phyloP scores from a whole-genome alignment of 257 asterid species.

The Henckelia pumila region DNA sequence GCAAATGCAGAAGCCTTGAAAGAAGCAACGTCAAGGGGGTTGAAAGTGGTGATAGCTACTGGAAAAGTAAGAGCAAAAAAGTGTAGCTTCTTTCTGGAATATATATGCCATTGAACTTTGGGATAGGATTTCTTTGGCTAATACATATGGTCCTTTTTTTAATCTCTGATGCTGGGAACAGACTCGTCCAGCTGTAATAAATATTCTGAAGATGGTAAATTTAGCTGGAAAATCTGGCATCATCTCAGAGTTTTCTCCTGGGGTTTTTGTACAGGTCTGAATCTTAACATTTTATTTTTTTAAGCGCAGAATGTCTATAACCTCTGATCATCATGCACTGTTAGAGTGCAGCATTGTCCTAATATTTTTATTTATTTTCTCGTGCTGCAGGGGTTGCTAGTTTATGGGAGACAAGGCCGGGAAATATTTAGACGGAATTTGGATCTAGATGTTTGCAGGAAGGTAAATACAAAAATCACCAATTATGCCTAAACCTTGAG shows the following conservation, averaged over 20 bases:
- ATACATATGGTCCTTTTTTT: slow-evolving; percentile 20
- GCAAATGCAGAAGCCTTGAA: slow-evolving; percentile 76
- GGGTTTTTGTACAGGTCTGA: slow-evolving; percentile 88
- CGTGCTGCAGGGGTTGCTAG: slow-evolving; percentile 82
- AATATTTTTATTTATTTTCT: slow-evolving; percentile 15
- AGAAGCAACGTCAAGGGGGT: slow-evolving; percentile 91
- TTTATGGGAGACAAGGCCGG: slow-evolving; percentile 88
- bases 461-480: slow-evolving; percentile 43
- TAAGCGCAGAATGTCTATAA: slow-evolving; percentile 9
- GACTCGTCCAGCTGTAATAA: slow-evolving; percentile 88
- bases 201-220: slow-evolving; percentile 61
- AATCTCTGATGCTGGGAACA: slow-evolving; percentile 36
- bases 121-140: slow-evolving; percentile 23
- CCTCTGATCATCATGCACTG: neutral
- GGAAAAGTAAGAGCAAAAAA: slow-evolving; percentile 71
- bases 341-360: slow-evolving; percentile 14
- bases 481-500: slow-evolving; percentile 1
- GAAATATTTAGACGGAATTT: slow-evolving; percentile 82
- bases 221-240: slow-evolving; percentile 83
- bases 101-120: slow-evolving; percentile 16
- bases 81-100: slow-evolving; percentile 17
- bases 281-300: slow-evolving; percentile 2
- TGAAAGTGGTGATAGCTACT: slow-evolving; percentile 90
- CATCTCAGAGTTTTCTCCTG: slow-evolving; percentile 77
- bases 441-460: slow-evolving; percentile 70